Percentiles rank a stretch among this genome's conserved stretches.
phyloP scores from a whole-genome alignment of 169 alveolate species.

The Eimeria maxima region DNA sequence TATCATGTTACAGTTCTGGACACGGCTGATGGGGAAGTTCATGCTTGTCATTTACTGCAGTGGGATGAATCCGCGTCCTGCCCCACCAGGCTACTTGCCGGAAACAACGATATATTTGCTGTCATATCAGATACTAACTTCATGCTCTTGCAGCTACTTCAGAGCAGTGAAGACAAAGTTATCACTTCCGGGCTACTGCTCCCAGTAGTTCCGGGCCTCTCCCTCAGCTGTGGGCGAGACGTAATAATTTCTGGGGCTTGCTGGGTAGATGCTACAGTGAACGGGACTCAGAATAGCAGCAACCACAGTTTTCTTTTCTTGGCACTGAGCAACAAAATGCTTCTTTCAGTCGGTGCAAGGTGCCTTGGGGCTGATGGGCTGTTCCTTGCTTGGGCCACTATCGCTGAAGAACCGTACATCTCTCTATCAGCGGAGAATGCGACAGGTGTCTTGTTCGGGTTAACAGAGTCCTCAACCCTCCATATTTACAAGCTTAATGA shows the following conservation, averaged over 20 bases:
- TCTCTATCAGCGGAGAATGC: conserved; percentile 47
- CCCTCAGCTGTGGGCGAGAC: neutral
- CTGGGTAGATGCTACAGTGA: conserved; percentile 25
- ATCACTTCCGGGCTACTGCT: conserved; percentile 40
- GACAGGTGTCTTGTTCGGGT: conserved; percentile 44
- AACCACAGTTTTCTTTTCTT: conserved; percentile 8
- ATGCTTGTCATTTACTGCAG: conserved; percentile 22
- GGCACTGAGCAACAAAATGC: conserved; percentile 37
- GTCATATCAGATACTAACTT: conserved; percentile 21
- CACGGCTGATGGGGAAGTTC: conserved; percentile 26
- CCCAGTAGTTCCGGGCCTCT: neutral
- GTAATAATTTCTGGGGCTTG: conserved; percentile 46
- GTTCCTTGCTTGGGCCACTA: conserved; percentile 53
- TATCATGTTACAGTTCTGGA: conserved; percentile 56
- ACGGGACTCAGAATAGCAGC: neutral
- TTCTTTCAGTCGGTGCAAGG: conserved; percentile 56
- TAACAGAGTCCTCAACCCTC: conserved; percentile 23
- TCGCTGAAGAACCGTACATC: conserved; percentile 10
- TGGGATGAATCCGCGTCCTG: conserved; percentile 38
- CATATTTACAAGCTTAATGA: conserved; percentile 36
- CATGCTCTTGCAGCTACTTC: conserved; percentile 28
- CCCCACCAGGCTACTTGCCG: conserved; percentile 42
- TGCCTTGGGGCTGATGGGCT: conserved; percentile 23
- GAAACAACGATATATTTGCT: neutral
- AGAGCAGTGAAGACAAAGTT: neutral